Base-by-base conservation (phyloP, 495 filamentous ascomycete species). In the Aspergillus cristatus region DNA sequence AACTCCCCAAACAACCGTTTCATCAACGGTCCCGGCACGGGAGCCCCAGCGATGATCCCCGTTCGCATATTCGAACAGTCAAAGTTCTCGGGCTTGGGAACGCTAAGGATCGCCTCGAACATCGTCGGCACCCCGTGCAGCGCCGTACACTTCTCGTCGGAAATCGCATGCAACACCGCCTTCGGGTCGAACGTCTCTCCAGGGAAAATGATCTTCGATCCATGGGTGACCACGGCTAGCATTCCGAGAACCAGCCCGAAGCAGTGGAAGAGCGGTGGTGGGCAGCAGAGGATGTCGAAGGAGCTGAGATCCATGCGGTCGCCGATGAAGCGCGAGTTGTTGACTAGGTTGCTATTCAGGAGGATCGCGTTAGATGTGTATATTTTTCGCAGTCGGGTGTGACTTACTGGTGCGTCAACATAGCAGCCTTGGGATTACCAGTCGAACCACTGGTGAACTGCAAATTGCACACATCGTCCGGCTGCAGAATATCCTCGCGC, bases 381-480 rank as follows among this genome's bases (percentile, higher is more conserved):
- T 35, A 10, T 17, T 18, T 32, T 26, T 30, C 14, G 16, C 34
- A 35, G 28, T 28, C 14, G 25, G 31, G 38, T 25, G 20, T 22
- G 14, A 60, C 70, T 32, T 64, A 78, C 75, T 77, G 66, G 45
- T 84, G 81, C 1, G 79, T 82, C 38, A 85, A 62, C 78, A 82
- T 84, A n/a, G 79, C 78, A 3, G 79, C 79, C 45, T 85, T 84
- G 28, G 81, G 81, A 17, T 74, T 72, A 2, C 80, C 80, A 0
- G 80, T 84, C 12, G 79, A 81, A 16, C 80, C 80, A 50, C 74
- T 79, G 28, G 80, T 83, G 58, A 81, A 84, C 45, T 82, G 80
- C 17, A 84, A 61, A 43, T 82, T 83, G 53, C 74, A 80, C 6
- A 83, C 76, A 41, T 82, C 71, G 37, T 74, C 67, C 3, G 76